Conservation (phyloP, 768 basidiomycete genomes). For the Hypholoma sublateritium region DNA sequence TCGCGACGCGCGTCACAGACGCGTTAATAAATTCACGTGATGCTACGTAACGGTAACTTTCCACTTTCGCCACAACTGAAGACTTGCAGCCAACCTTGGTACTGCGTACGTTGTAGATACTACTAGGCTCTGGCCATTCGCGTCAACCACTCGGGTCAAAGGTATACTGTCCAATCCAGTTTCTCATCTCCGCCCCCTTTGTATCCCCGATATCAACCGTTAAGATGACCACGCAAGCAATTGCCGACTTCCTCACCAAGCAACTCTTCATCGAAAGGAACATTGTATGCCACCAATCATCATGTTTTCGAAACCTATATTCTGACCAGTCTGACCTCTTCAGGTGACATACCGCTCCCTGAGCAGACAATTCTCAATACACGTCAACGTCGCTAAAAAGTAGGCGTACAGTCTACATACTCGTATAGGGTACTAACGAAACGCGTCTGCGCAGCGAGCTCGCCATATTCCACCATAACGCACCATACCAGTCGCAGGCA, state of each 20-base stretch:
- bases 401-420: constrained; percentile 27
- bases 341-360: constrained; percentile 81
- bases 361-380: constrained; percentile 67
- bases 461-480: constrained; percentile 51
- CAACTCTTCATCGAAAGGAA: constrained; percentile 51
- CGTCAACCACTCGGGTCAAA: background rate
- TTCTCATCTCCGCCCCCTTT: background rate
- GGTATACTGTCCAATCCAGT: background rate
- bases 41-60: too few relatives aligned
- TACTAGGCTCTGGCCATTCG: too few relatives aligned
- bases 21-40: background rate
- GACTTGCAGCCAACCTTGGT: too few relatives aligned
- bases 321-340: background rate
- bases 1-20: background rate
- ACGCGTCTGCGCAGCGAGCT: constrained; percentile 50
- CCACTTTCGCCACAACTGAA: too few relatives aligned
- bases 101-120: too few relatives aligned
- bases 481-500: constrained; percentile 38
- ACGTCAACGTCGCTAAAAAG: constrained; percentile 82
- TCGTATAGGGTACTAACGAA: background rate
- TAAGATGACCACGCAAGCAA: constrained; percentile 40
- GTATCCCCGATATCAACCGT: background rate
- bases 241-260: constrained; percentile 50
- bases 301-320: background rate
- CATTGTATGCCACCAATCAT: constrained; percentile 30